Evolutionary conservation across 345 rosid species (phyloP), one percentile per base, ranked within the genome.

Genomic region (Ceriops zippeliana): DNA sequence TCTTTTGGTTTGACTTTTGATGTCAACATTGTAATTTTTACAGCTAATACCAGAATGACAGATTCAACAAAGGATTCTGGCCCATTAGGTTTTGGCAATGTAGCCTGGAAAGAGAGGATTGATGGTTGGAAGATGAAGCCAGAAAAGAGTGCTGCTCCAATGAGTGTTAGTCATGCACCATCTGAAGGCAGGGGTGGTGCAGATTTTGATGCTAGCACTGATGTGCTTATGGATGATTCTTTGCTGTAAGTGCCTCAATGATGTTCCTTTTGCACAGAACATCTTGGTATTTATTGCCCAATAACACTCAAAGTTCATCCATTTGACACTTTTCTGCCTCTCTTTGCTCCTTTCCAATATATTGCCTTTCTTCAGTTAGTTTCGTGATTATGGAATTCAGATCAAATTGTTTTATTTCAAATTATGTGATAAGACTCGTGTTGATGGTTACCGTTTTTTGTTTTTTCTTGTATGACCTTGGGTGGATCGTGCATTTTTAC

Each of bases 21-120:
- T 27, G 7, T 51, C 17, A 3, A 27, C 5, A 7, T 47, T 51
- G 52, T 24, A 53, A 37, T 31, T 47, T 61, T 63, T 75, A 61
- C 74, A 79, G 83, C 70, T 61, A 79, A 65, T 62, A 69, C 62
- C 19, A 79, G 80, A 56, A 47, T 71, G 24, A 61, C 52, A 37
- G 76, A 79, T 71, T 71, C 67, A 27, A 27, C 63, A n/a, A 79
- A 74, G 59, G 79, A 79, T 42, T 75, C 63, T 21, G 76, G 76
- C 17, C 69, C 73, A 0, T 57, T 73, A 31, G 82, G 77, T 6
- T 72, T 68, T 28, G 83, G 83, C 22, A 79, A 79, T 61, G 77
- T 79, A 28, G 83, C 83, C 51, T 79, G 83, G 83, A 79, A 68
- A 68, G 83, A 79, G 75, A 75, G 83, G 58, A 72, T 79, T 61